Evolutionary conservation across 495 filamentous ascomycete species (phyloP).

Genomic region (Venustampulla echinocandica): DNA sequence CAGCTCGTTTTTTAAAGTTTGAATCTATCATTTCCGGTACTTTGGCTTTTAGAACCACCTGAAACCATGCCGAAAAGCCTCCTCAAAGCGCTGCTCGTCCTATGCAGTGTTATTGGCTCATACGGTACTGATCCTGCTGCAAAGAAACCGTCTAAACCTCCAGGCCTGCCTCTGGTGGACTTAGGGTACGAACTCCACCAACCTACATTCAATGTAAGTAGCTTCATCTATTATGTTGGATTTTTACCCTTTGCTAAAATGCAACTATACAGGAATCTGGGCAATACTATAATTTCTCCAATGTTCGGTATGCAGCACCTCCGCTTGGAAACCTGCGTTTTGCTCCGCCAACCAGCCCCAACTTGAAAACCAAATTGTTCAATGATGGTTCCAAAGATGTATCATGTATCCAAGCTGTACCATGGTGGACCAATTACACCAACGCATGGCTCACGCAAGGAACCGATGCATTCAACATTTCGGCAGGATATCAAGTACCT

Average conservation of each 20-base stretch:
- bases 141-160: no score
- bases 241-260: no score
- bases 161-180: constrained; percentile 9
- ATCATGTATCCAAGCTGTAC: neutral
- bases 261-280: constrained; percentile 13
- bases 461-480: constrained; percentile 2
- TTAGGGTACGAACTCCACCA: constrained; percentile 15
- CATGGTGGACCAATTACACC: neutral
- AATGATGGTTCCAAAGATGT: neutral
- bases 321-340: constrained; percentile 46
- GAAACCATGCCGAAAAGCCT: no score
- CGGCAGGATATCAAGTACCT: constrained; percentile 1
- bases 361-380: neutral
- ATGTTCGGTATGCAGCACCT: constrained; percentile 51
- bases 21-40: no score
- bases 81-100: no score
- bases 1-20: no score
- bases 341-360: constrained; percentile 32
- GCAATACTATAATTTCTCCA: constrained; percentile 45
- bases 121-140: no score
- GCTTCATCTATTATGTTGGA: no score
- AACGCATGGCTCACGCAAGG: constrained; percentile 2
- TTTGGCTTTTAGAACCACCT: no score
- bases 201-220: constrained; percentile 9
- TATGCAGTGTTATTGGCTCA: no score